Conservation (phyloP, 1,284 basidiomycete species). For the Cryptococcus sp. region DNA sequence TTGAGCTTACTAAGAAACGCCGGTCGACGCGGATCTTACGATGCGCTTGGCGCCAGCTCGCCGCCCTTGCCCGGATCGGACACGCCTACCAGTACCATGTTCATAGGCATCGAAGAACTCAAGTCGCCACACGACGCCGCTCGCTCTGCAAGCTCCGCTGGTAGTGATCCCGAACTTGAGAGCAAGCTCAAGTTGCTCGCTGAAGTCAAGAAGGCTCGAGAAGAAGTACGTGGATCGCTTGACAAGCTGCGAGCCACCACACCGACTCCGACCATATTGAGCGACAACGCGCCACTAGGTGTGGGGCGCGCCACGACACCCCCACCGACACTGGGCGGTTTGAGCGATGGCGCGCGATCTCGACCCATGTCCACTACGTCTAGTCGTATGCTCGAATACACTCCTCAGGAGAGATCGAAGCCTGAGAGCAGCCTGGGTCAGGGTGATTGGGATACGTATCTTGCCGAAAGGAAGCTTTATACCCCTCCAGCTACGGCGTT, state of each 20-base stretch:
- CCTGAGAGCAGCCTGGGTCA: background rate
- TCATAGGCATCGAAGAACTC: constrained; percentile 18
- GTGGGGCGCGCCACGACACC: constrained; percentile 6
- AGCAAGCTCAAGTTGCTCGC: constrained; percentile 43
- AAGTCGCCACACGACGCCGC: constrained; percentile 3
- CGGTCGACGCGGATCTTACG: constrained; percentile 15
- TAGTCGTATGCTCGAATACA: constrained; percentile 13
- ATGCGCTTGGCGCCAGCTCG: constrained; percentile 15
- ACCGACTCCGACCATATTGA: constrained; percentile 15
- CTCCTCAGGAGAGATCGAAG: background rate
- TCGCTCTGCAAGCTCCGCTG: background rate
- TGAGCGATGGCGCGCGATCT: background rate
- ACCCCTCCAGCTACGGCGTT: constrained; percentile 24
- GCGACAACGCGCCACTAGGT: constrained; percentile 4
- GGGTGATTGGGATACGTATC: constrained; percentile 47
- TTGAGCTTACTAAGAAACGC: constrained; percentile 20
- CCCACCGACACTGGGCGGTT: constrained; percentile 8
- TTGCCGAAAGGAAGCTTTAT: constrained; percentile 39
- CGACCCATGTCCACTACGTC: constrained; percentile 18
- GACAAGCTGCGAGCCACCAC: constrained; percentile 36
- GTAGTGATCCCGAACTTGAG: constrained; percentile 37
- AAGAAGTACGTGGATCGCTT: constrained; percentile 42
- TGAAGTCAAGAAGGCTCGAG: constrained; percentile 46
- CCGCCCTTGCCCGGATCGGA: constrained; percentile 9
- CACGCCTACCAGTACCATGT: constrained; percentile 11